phyloP scores from a whole-genome alignment of 768 basidiomycete genomes.

The Suillus sp. region DNA sequence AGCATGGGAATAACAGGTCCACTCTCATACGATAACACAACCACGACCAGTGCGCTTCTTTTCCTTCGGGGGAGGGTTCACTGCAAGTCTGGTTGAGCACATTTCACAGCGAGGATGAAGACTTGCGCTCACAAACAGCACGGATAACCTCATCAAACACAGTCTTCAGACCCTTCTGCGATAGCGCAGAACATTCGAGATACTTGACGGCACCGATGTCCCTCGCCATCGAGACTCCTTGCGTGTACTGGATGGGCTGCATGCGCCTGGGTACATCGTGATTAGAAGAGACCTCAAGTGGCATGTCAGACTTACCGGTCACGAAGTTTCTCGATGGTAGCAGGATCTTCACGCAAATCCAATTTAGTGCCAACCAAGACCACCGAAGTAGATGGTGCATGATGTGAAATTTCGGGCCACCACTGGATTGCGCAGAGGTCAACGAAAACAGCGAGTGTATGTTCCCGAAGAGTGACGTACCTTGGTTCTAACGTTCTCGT shows the following conservation, averaged over 20 bases:
- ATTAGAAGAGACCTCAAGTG: constrained; percentile 9
- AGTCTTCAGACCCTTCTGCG: constrained; percentile 98
- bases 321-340: constrained; percentile 88
- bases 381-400: constrained; percentile 91
- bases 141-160: constrained; percentile 99
- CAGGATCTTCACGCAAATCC: constrained; percentile 93
- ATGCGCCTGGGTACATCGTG: constrained; percentile 63
- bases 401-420: constrained; percentile 97
- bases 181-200: constrained; percentile 92
- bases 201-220: constrained; percentile 98
- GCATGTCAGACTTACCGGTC: constrained; percentile 64
- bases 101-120: constrained; percentile 13
- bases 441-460: constrained; percentile 14
- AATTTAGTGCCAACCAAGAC: constrained; percentile 97
- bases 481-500: constrained; percentile 98
- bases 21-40: constrained; percentile 75
- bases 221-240: constrained; percentile 87
- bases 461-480: constrained; percentile 44
- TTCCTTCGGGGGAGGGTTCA: constrained; percentile 75
- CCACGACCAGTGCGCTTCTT: constrained; percentile 43
- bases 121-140: constrained; percentile 76
- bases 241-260: constrained; percentile 90
- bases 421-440: constrained; percentile 51
- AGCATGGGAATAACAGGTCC: constrained; percentile 26
- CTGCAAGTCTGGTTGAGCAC: constrained; percentile 37